Conservation (phyloP, 2,329 filamentous ascomycete genomes). For the Stemphylium beticola region DNA sequence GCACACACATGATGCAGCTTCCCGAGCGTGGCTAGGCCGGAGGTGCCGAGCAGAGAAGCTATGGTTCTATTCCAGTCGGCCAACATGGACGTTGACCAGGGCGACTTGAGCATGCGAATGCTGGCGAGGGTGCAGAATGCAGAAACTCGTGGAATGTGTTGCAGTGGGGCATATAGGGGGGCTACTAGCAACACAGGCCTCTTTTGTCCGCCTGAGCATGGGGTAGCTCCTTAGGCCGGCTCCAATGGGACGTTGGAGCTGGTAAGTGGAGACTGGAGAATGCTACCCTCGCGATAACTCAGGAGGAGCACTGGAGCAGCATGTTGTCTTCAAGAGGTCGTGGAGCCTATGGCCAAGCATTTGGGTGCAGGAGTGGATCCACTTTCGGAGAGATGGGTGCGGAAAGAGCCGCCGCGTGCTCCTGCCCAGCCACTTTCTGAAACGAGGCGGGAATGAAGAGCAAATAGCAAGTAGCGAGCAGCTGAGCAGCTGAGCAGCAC, state of each 20-base stretch:
- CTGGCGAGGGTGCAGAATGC: not conserved
- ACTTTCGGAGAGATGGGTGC: slow-evolving; percentile 18
- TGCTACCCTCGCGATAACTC: not conserved
- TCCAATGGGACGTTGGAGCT: not conserved
- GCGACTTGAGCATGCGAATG: not conserved
- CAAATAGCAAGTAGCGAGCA: too few species aligned
- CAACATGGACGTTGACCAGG: not conserved
- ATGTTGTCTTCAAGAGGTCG: not conserved
- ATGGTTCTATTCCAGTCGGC: not conserved
- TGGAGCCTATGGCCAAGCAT: slow-evolving; percentile 3
- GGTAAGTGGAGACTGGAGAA: not conserved
- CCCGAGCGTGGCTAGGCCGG: not conserved
- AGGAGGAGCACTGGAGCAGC: not conserved
- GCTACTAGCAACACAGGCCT: not conserved
- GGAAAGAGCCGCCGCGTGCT: slow-evolving; percentile 17
- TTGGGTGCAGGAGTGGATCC: slow-evolving; percentile 6
- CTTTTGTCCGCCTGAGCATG: slow-evolving; percentile 1
- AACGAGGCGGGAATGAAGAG: not conserved
- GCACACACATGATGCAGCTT: not conserved
- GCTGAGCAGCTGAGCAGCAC: too few species aligned
- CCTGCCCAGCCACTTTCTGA: not conserved
- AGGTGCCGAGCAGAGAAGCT: not conserved
- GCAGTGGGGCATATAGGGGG: slow-evolving; percentile 3
- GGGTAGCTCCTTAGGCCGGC: not conserved
- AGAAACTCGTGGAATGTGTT: slow-evolving; percentile 3